Conservation (phyloP, 108 stramenopile genomes). For the Nitzschia inconspicua region DNA sequence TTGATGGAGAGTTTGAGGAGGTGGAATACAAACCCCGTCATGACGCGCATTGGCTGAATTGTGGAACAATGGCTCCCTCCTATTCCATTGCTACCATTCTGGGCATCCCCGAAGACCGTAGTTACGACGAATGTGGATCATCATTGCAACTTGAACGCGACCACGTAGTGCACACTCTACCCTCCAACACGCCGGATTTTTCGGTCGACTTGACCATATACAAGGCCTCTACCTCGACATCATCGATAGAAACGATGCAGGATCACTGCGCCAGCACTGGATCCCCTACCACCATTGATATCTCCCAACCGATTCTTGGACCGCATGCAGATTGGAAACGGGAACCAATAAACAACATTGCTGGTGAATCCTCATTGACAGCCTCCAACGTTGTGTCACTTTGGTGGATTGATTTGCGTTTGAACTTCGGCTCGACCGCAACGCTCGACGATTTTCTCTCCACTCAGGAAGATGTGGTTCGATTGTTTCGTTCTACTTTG, state of each 20-base stretch:
- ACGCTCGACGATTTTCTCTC: not conserved
- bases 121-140: not conserved
- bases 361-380: not conserved
- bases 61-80: not conserved
- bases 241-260: not conserved
- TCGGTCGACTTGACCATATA: not conserved
- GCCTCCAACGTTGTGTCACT: not conserved
- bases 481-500: slow-evolving; percentile 34
- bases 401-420: slow-evolving; percentile 29
- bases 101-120: slow-evolving; percentile 23
- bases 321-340: slow-evolving; percentile 34
- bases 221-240: not conserved
- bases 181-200: not conserved
- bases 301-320: not conserved
- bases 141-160: not conserved
- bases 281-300: not conserved
- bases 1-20: too few relatives aligned
- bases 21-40: too few relatives aligned
- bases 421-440: not conserved
- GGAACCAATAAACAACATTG: not conserved
- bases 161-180: not conserved
- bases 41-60: not conserved
- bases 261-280: not conserved
- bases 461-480: slow-evolving; percentile 13
- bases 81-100: slow-evolving; percentile 1